Evolutionary conservation across 2,329 filamentous ascomycete species (phyloP).

Genomic region (Diaporthe nobilis): DNA sequence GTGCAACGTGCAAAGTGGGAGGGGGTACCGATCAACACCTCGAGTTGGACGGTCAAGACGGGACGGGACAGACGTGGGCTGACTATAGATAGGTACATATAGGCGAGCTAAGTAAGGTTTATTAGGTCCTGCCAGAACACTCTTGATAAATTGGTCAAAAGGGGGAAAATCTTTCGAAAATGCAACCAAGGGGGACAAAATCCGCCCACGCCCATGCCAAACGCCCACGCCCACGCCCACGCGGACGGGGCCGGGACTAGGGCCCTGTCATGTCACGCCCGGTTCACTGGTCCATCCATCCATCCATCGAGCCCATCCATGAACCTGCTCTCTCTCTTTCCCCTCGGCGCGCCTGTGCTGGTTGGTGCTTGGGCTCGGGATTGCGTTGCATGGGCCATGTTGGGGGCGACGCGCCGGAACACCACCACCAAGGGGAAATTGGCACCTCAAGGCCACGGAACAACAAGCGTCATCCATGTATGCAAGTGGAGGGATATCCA

Average conservation of each 20-base stretch:
- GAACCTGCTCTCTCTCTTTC: background rate
- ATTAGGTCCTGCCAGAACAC: conserved; percentile 9
- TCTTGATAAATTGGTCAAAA: conserved; percentile 12
- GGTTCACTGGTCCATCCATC: background rate
- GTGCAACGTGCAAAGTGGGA: conserved; percentile 33
- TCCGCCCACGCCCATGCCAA: conserved; percentile 7
- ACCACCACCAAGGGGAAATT: conserved; percentile 13
- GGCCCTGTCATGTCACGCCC: conserved; percentile 20
- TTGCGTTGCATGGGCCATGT: conserved; percentile 5
- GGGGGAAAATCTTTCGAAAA: conserved; percentile 20
- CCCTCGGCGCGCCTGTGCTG: conserved; percentile 1
- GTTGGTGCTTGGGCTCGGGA: conserved; percentile 10
- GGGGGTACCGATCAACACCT: conserved; percentile 25
- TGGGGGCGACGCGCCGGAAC: conserved; percentile 7
- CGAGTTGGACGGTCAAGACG: background rate
- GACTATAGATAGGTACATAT: conserved; percentile 16
- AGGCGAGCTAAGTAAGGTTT: conserved; percentile 15
- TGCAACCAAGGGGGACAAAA: conserved; percentile 9
- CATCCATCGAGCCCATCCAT: conserved; percentile 6
- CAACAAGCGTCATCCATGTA: conserved; percentile 30
- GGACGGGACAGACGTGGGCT: conserved; percentile 29
- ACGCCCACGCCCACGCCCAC: background rate
- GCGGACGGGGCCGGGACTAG: conserved; percentile 30
- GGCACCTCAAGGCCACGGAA: background rate
- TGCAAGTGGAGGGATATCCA: background rate